phyloP scores from a whole-genome alignment of 192 early-diverging fungal genomes.

The Backusella luteola region DNA sequence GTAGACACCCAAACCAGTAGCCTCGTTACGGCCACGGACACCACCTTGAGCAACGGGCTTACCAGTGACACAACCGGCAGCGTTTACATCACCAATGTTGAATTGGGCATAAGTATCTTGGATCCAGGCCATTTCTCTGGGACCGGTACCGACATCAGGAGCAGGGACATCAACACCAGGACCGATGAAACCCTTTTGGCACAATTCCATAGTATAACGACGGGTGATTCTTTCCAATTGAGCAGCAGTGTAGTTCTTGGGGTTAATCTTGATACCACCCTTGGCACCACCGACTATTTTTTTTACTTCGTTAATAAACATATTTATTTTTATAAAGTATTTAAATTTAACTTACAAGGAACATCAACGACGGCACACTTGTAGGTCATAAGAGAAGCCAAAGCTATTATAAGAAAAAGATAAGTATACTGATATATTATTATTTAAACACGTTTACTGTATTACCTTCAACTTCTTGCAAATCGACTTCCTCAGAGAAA shows the following conservation, averaged over 20 bases:
- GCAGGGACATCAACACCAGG: conserved; percentile 81
- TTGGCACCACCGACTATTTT: conserved; percentile 63
- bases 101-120: conserved; percentile 86
- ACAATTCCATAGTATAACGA: conserved; percentile 77
- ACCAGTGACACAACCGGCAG: conserved; percentile 81
- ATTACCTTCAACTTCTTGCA: conserved; percentile 74
- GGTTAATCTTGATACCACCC: conserved; percentile 81
- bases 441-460: not conserved
- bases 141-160: conserved; percentile 78
- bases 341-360: conserved; percentile 58
- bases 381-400: conserved; percentile 83
- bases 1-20: conserved; percentile 81
- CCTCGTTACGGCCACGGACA: conserved; percentile 80
- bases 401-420: conserved; percentile 40
- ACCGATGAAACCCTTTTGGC: conserved; percentile 86
- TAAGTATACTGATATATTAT: not conserved
- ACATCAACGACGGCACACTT: conserved; percentile 87
- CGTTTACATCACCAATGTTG: conserved; percentile 74
- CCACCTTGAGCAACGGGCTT: conserved; percentile 79
- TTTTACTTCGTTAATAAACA: not conserved
- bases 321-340: not conserved
- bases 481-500: conserved; percentile 73
- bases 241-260: conserved; percentile 68
- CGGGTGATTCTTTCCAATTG: conserved; percentile 82
- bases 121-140: conserved; percentile 87